Conservation (phyloP, 2,329 filamentous ascomycete species). For the Fusarium solani-melongenae region DNA sequence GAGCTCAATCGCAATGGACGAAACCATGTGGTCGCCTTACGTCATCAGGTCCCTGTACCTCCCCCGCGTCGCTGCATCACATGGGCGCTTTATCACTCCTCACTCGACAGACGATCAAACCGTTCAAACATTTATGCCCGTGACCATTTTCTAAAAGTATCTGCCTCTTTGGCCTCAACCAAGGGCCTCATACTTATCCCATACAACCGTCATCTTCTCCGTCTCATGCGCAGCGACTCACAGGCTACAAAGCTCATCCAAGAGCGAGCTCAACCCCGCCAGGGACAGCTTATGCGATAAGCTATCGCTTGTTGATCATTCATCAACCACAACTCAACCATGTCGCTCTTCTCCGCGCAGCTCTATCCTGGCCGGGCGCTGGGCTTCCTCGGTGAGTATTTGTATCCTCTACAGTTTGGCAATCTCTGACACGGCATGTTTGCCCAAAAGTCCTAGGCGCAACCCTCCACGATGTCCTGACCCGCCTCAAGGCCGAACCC, state of each 20-base stretch:
- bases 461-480: slow-evolving; percentile 89
- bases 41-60: slow-evolving; percentile 23
- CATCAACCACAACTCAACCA: slow-evolving; percentile 34
- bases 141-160: slow-evolving; percentile 19
- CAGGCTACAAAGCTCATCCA: slow-evolving; percentile 5
- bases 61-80: slow-evolving; percentile 39
- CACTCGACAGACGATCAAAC: slow-evolving; percentile 12
- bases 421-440: neutral
- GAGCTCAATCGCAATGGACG: neutral
- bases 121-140: slow-evolving; percentile 18
- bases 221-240: slow-evolving; percentile 19
- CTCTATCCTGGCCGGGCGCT: slow-evolving; percentile 74
- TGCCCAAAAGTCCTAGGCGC: slow-evolving; percentile 79
- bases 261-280: slow-evolving; percentile 38
- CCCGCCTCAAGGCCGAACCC: slow-evolving; percentile 87
- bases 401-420: neutral
- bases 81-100: slow-evolving; percentile 35
- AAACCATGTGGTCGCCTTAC: slow-evolving; percentile 31
- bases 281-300: slow-evolving; percentile 32
- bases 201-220: neutral
- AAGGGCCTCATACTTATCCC: neutral
- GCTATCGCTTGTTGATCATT: slow-evolving; percentile 12
- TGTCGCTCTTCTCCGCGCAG: slow-evolving; percentile 68
- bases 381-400: slow-evolving; percentile 65
- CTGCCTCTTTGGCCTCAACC: neutral